Conservation (phyloP, 2,329 filamentous ascomycete species). For the Aspergillus aculeatinus region DNA sequence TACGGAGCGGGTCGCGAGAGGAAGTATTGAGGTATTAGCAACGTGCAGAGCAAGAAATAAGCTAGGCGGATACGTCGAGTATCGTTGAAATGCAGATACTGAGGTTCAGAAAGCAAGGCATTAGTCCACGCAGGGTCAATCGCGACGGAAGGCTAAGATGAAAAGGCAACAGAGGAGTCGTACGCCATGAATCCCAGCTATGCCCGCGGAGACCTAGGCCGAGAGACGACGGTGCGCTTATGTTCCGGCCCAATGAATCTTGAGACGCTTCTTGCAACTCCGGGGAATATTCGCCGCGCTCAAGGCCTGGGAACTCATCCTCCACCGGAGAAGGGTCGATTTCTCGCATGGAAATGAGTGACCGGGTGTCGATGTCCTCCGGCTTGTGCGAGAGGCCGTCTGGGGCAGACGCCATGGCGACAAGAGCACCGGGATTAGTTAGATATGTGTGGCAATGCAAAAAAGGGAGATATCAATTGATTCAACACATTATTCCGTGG, state of each 20-base stretch:
- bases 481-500: not conserved
- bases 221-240: constrained; percentile 16
- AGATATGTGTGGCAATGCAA: not conserved
- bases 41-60: constrained; percentile 76
- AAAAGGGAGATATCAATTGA: not conserved
- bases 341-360: constrained; percentile 67
- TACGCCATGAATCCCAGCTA: constrained; percentile 74
- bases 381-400: constrained; percentile 19
- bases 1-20: constrained; percentile 70
- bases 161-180: not conserved
- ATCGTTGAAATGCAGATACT: constrained; percentile 79
- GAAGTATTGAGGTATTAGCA: constrained; percentile 77
- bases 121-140: not conserved
- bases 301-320: constrained; percentile 47
- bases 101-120: not conserved
- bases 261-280: constrained; percentile 18
- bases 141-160: not conserved
- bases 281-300: constrained; percentile 52
- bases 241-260: constrained; percentile 6
- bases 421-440: not conserved
- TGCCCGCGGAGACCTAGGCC: constrained; percentile 63
- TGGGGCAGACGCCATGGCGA: constrained; percentile 18
- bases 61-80: constrained; percentile 82
- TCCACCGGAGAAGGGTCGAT: constrained; percentile 82
- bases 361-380: constrained; percentile 40